phyloP scores from a whole-genome alignment of 1,284 basidiomycete genomes.

The Tilletia caries region DNA sequence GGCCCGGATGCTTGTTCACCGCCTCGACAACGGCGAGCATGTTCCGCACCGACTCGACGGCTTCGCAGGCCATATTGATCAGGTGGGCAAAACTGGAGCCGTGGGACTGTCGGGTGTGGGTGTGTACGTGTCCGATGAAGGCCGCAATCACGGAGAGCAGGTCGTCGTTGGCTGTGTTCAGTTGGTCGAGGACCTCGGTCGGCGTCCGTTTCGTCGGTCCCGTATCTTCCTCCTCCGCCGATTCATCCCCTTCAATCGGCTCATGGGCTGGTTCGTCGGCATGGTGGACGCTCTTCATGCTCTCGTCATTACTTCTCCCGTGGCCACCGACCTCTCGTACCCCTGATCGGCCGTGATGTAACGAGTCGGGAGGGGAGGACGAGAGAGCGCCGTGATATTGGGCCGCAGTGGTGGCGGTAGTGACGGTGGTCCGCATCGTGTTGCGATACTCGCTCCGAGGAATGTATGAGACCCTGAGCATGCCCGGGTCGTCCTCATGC shows the following conservation, averaged over 20 bases:
- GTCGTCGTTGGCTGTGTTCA: slow-evolving; percentile 61
- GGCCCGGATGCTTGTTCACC: slow-evolving; percentile 31
- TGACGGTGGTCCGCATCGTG: slow-evolving; percentile 10
- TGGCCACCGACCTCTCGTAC: not conserved
- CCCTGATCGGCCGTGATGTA: not conserved
- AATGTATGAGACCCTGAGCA: not conserved
- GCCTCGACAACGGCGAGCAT: slow-evolving; percentile 88
- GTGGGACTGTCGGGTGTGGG: slow-evolving; percentile 80
- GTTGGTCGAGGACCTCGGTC: slow-evolving; percentile 57
- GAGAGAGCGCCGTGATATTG: slow-evolving; percentile 29
- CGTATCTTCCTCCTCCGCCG: slow-evolving; percentile 57
- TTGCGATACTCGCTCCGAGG: slow-evolving; percentile 9
- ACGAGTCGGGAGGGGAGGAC: slow-evolving; percentile 32
- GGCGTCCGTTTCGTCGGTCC: slow-evolving; percentile 66
- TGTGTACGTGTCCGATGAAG: slow-evolving; percentile 93
- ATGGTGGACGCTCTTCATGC: not conserved
- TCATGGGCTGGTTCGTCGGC: slow-evolving; percentile 27
- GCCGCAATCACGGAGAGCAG: slow-evolving; percentile 90
- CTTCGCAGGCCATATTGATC: slow-evolving; percentile 87
- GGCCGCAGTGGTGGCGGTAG: slow-evolving; percentile 15
- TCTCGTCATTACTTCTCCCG: not conserved
- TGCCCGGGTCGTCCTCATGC: not conserved
- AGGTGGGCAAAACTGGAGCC: slow-evolving; percentile 81
- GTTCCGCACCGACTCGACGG: slow-evolving; percentile 86
- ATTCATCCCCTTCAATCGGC: slow-evolving; percentile 61